Evolutionary conservation across 495 filamentous ascomycete species (phyloP).

Genomic region (Penicillium canescens): DNA sequence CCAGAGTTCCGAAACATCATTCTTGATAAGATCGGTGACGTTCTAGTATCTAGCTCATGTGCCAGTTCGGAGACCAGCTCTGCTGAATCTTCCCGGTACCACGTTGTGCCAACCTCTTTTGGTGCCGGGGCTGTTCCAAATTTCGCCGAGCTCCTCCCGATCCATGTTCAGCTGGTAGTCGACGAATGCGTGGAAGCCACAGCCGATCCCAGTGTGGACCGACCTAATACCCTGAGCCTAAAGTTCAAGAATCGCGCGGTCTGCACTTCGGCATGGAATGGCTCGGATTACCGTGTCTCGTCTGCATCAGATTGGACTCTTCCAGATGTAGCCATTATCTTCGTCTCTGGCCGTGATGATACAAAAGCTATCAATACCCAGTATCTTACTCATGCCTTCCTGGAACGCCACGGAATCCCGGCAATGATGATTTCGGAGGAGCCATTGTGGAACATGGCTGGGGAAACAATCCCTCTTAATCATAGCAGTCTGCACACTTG

Average conservation of each 20-base stretch:
- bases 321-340: constrained; percentile 72
- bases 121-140: constrained; percentile 55
- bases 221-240: constrained; percentile 51
- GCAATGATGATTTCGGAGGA: constrained; percentile 67
- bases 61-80: constrained; percentile 43
- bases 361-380: constrained; percentile 48
- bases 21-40: constrained; percentile 72
- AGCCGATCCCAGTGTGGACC: constrained; percentile 39
- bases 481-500: constrained; percentile 64
- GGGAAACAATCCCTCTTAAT: constrained; percentile 50
- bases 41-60: constrained; percentile 53
- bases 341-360: constrained; percentile 58
- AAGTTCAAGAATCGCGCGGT: constrained; percentile 57
- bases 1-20: constrained; percentile 64
- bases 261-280: constrained; percentile 48
- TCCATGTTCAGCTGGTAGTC: constrained; percentile 73
- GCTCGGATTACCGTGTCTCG: constrained; percentile 45
- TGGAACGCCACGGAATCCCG: constrained; percentile 65
- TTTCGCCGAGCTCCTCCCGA: constrained; percentile 71
- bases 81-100: constrained; percentile 62
- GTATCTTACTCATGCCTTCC: constrained; percentile 57
- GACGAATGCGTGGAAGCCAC: constrained; percentile 66
- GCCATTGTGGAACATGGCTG: constrained; percentile 47
- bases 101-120: constrained; percentile 74
- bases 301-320: constrained; percentile 58